Evolutionary conservation across 2,329 filamentous ascomycete species (phyloP), one percentile per base, ranked within the genome.

Genomic region (Lasiodiplodia hormozganensis): DNA sequence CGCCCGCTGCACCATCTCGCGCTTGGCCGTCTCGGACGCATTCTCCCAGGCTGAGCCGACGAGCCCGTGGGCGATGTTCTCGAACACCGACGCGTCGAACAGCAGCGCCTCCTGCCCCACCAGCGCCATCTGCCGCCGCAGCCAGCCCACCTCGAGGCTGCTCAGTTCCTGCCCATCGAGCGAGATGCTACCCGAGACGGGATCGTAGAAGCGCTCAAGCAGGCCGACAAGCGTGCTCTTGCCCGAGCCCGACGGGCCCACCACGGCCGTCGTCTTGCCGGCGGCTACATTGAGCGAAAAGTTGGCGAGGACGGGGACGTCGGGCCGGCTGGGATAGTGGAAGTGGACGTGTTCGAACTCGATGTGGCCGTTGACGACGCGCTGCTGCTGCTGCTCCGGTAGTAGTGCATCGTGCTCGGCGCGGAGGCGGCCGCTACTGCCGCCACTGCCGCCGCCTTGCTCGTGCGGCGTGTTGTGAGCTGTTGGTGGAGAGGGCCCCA

Each of bases 141-240:
- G 83, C 95, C 95, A 98, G 62, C 89, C 88, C 43, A 98, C 85
- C 76, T 98, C 98, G 62, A 98, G 83, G 0, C 85, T 90, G 74
- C 88, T 88, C 68, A 97, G 89, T 76, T 97, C 91, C 72, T 90
- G 89, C 8, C 92, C 95, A 76, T 98, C 96, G 12, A 99, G 83
- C 23, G 69, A 90, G 86, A 98, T 89, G 23, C 87, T 82, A 25
- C 96, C 96, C 36, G 87, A 87, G 40, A 97, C 92, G 0, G 95
- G 95, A 68, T 94, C 89, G 78, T 99, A 99, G 79, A 98, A 98
- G 21, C 96, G 89, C 81, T 98, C 95, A 1, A 98, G 89, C 23
- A 99, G 85, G 14, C 95, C 95, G 34, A 98, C 91, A 70, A 98
- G 94, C 0, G 96, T 98, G 74, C 91, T 95, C 82, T 98, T 99